Conservation (phyloP, 192 early-diverging fungal species). For the Coemansia sp. region DNA sequence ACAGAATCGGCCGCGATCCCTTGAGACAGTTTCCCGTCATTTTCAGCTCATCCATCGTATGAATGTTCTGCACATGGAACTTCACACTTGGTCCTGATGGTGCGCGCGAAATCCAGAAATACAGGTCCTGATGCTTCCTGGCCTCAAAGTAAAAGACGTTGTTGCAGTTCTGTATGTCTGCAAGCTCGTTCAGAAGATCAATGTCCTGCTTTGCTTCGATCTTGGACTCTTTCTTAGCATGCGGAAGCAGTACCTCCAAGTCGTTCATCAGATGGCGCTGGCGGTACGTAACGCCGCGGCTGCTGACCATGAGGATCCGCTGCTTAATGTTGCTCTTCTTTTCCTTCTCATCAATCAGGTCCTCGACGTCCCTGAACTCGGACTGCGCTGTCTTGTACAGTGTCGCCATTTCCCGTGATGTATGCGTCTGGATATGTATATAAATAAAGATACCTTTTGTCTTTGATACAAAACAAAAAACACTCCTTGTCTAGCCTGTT, state of each 20-base stretch:
- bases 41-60: slow-evolving; percentile 98
- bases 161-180: slow-evolving; percentile 97
- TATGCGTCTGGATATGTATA: not conserved
- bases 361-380: slow-evolving; percentile 47
- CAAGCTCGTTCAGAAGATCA: slow-evolving; percentile 87
- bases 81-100: slow-evolving; percentile 95
- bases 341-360: slow-evolving; percentile 53
- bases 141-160: slow-evolving; percentile 97
- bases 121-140: slow-evolving; percentile 87
- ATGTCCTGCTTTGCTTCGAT: slow-evolving; percentile 90
- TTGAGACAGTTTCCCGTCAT: slow-evolving; percentile 99
- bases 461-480: too few species aligned
- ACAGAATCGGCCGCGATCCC: slow-evolving; percentile 91
- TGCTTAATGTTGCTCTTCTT: slow-evolving; percentile 79
- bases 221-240: slow-evolving; percentile 95
- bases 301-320: slow-evolving; percentile 83
- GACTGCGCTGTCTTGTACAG: slow-evolving; percentile 49
- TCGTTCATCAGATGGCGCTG: slow-evolving; percentile 93
- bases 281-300: slow-evolving; percentile 80
- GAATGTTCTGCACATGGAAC: slow-evolving; percentile 94
- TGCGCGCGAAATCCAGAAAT: slow-evolving; percentile 93
- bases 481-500: too few species aligned
- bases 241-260: slow-evolving; percentile 83
- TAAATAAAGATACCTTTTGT: too few species aligned
- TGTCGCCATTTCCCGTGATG: slow-evolving; percentile 24